Percentiles rank a stretch among this genome's conserved stretches.
Conservation (phyloP, 2,329 filamentous ascomycete species). For the Biscogniauxia sp. region DNA sequence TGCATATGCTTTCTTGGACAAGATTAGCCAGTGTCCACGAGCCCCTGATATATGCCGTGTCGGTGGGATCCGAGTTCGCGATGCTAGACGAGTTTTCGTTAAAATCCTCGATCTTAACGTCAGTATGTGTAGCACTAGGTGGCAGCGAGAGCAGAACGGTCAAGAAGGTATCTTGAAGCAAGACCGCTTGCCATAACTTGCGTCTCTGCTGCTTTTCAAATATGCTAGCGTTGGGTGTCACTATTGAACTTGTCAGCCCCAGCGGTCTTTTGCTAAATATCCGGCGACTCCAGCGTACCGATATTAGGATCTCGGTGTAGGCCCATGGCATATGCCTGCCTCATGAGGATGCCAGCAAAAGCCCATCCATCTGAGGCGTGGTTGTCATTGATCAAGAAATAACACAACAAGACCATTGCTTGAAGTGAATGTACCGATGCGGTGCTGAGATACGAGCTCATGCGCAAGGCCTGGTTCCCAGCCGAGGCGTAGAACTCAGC, state of each 20-base stretch:
- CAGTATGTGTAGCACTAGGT: conserved; percentile 74
- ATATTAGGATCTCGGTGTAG: conserved; percentile 77
- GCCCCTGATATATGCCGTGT: conserved; percentile 69
- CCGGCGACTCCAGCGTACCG: conserved; percentile 38
- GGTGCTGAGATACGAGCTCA: conserved; percentile 74
- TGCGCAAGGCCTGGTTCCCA: conserved; percentile 71
- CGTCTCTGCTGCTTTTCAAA: conserved; percentile 77
- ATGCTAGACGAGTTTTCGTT: conserved; percentile 59
- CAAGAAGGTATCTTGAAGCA: conserved; percentile 78
- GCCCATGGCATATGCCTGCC: conserved; percentile 80
- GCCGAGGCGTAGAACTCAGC: conserved; percentile 81
- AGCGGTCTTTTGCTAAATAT: conserved; percentile 2
- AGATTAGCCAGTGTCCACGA: conserved; percentile 79
- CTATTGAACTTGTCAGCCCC: conserved; percentile 31
- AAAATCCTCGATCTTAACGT: conserved; percentile 73
- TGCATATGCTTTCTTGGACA: conserved; percentile 74
- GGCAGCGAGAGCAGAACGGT: conserved; percentile 76
- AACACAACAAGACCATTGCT: conserved; percentile 78
- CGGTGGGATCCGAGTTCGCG: conserved; percentile 60
- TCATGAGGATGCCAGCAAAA: conserved; percentile 73
- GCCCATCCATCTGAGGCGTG: conserved; percentile 81
- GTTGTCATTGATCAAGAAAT: conserved; percentile 84
- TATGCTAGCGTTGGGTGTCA: conserved; percentile 61
- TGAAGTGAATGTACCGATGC: conserved; percentile 72
- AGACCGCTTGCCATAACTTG: conserved; percentile 79